Conservation (phyloP, 305 asterid species). For the Caryopteris hybrid region DNA sequence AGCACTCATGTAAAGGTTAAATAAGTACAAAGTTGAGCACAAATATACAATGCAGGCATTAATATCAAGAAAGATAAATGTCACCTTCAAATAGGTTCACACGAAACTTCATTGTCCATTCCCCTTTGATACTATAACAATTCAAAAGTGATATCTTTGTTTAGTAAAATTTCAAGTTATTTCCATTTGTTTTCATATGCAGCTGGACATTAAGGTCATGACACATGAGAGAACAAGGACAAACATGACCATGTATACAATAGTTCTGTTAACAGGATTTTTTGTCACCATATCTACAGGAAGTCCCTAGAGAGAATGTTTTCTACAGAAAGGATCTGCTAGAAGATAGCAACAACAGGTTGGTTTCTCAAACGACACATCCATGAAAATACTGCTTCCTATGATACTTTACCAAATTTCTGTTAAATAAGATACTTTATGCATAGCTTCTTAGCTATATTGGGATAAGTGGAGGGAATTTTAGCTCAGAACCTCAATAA, state of each 20-base stretch:
- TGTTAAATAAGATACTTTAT: not conserved
- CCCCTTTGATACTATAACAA: not conserved
- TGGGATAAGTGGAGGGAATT: not conserved
- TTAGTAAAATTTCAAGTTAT: not conserved
- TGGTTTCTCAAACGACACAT: not conserved
- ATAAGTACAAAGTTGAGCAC: not conserved
- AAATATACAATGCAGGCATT: constrained; percentile 5
- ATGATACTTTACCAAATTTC: not conserved
- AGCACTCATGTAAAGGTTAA: not conserved
- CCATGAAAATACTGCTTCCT: not conserved
- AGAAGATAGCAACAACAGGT: not conserved
- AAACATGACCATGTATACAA: not conserved
- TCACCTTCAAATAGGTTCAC: not conserved
- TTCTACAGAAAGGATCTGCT: not conserved
- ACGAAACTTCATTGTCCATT: not conserved
- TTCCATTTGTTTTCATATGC: not conserved
- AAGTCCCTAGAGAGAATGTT: not conserved
- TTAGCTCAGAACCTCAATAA: not conserved
- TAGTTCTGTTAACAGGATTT: not conserved
- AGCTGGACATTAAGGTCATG: not conserved
- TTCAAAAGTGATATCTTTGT: not conserved
- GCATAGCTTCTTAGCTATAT: not conserved
- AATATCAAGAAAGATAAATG: not conserved
- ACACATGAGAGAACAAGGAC: not conserved
- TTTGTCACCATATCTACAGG: not conserved